Base-by-base conservation (phyloP, 106 monocot genomes). In the Iris macrosiphon region DNA sequence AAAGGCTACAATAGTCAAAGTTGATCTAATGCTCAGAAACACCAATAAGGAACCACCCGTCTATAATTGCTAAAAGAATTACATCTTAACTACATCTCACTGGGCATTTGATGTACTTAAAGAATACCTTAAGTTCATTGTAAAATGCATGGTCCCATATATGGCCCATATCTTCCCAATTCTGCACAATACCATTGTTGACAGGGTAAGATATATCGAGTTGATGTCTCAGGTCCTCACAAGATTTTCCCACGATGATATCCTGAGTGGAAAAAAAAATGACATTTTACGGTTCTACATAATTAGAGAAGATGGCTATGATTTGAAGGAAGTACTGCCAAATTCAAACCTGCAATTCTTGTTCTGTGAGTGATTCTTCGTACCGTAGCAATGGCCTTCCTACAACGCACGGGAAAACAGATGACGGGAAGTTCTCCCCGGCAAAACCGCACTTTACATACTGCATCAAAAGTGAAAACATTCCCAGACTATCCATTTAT, bases 391-490 rank as follows among this genome's bases (percentile, higher is more conserved):
- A 50, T 24, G 90, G 90, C 62, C 98, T 59, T 39, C 98, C 98
- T 40, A 98, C 91, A 9, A 98, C 75, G 55, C 87, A 98, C 7
- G 98, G 91, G 49, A 99, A 99, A 2, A 99, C 87, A 9, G 98
- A 99, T 11, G 91, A 73, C 3, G 98, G 98, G 49, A 99, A 91
- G 65, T 99, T 99, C 58, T 99, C 98, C 14, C 84, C 87, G 34
- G 91, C 98, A 72, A 99, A 99, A 22, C 98, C 98, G 59, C 98
- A 99, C 45, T 99, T 91, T 57, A 99, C 98, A 79, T 91, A 99
- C 98, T 99, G 79, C 69, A 79, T 24, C 1, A n/a, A n/a, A n/a
- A n/a, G n/a, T n/a, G n/a, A n/a, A n/a, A n/a, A n/a, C 4, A 35
- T 12, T 7, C 18, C 14, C 12, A 47, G n/a, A n/a, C n/a, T 3